Evolutionary conservation across 176 grass and related monocot species (phyloP), one percentile per base, ranked within the genome.

Genomic region (Cymbopogon citratus): DNA sequence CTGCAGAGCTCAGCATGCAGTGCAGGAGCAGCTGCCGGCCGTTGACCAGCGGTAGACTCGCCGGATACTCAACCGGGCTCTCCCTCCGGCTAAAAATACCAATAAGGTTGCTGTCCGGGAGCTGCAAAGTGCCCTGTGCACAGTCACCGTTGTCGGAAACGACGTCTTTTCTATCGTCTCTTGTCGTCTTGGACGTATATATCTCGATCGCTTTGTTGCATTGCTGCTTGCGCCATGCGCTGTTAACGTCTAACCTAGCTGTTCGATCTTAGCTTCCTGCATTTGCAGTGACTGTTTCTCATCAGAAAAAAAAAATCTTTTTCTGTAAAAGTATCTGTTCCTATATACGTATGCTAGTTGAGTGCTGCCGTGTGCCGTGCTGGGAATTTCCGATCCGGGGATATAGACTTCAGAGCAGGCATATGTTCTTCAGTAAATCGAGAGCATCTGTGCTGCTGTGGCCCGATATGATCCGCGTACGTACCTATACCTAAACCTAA

Each of bases 1-100:
- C 35, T 36, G 35, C 35, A 36, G 35, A 36, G 35, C 35, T 7
- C 49, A 38, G n/a, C n/a, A n/a, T n/a, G n/a, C n/a, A n/a, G n/a
- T n/a, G 31, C 41, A 46, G 49, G 41, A 28, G 44, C 39, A 45
- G 69, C 43, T 27, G 35, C 23, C 19, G 49, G 48, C 80, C 66
- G 72, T 67, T 89, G 87, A 89, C 87, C 35, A 72, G 87, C 8
- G 60, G 41, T 72, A 79, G 68, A 68, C 81, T 68, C 24, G 66
- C 66, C 31, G 61, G 60, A 41, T 66, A 46, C 68, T 81, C 46
- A 48, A 48, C 45, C 44, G 43, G 12, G n/a, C n/a, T n/a, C n/a
- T n/a, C 43, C 13, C 7, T 36, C 76, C 79, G 59, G 65, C 65
- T 56, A 36, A 63, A 70, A 82, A 75, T 5, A 76, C 19, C 9